These are phyloP conservation scores for Aspergillus nanangensis DNA, from an alignment of 495 filamentous ascomycete genomes.

Conservation along the genomic window DNA sequence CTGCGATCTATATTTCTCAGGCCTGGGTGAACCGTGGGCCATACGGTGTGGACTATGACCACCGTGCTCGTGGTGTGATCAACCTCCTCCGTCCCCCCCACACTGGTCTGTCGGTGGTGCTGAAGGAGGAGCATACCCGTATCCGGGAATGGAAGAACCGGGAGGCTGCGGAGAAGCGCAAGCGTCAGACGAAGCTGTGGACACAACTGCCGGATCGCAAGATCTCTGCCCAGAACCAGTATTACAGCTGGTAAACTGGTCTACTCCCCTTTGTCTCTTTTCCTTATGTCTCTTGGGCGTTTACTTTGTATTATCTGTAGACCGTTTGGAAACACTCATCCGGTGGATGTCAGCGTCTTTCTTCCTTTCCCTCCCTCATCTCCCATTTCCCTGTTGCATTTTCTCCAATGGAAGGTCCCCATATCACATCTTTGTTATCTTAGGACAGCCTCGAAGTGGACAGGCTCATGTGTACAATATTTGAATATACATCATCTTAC, in stretches of 20 bases:
- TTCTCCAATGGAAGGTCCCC: too few relatives aligned
- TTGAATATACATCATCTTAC: conserved; percentile 12
- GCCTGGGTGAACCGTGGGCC: conserved; percentile 84
- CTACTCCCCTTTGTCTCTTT: conserved; percentile 18
- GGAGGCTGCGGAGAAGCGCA: conserved; percentile 64
- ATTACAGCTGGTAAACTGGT: conserved; percentile 72
- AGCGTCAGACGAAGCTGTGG: conserved; percentile 71
- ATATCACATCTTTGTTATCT: too few relatives aligned
- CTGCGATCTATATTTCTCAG: conserved; percentile 78
- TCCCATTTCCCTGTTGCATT: too few relatives aligned
- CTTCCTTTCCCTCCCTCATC: neutral
- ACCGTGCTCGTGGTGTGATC: conserved; percentile 65
- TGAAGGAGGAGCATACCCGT: conserved; percentile 91
- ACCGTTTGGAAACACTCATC: conserved; percentile 15
- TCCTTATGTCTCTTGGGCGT: neutral
- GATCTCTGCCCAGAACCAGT: conserved; percentile 67
- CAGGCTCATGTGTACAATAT: conserved; percentile 17
- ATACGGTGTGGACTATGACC: conserved; percentile 50
- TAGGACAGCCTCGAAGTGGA: neutral
- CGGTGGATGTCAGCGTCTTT: conserved; percentile 13
- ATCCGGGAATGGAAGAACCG: conserved; percentile 74
- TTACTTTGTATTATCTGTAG: conserved; percentile 13
- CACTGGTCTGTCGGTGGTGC: conserved; percentile 71
- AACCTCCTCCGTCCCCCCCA: conserved; percentile 58
- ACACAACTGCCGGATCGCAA: conserved; percentile 70